A percentile compares a stretch with the other conserved stretches of the same genome.
These are phyloP conservation scores for Arthrobotrys sinensis DNA, from an alignment of 2,329 filamentous ascomycete species.

Conservation along the genomic window DNA sequence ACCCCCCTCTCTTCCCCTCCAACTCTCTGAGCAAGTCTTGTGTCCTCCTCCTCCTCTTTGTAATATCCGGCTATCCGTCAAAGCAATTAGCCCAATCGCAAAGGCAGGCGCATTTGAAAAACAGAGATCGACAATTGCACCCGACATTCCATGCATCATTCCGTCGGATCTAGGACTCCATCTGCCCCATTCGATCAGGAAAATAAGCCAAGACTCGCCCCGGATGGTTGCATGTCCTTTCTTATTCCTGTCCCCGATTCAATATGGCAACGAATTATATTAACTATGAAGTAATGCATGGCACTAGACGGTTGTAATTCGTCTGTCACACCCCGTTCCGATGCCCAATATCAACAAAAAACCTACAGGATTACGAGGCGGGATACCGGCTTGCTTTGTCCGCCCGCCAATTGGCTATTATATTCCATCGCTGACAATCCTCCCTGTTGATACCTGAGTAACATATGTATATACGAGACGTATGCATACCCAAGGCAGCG, in stretches of 20 bases:
- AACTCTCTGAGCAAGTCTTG: background rate
- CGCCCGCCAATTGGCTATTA: conserved; percentile 23
- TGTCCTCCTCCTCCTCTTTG: conserved; percentile 6
- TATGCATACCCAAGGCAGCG: conserved; percentile 4
- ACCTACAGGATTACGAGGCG: background rate
- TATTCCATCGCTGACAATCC: background rate
- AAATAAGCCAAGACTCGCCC: conserved; percentile 48
- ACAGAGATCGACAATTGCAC: conserved; percentile 41
- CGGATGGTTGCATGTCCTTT: conserved; percentile 35
- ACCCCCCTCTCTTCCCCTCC: conserved; percentile 20
- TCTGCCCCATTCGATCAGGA: conserved; percentile 31
- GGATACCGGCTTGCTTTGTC: conserved; percentile 20
- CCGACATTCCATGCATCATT: conserved; percentile 59
- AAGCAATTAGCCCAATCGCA: conserved; percentile 15
- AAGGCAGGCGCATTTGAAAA: conserved; percentile 12
- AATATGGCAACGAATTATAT: conserved; percentile 1
- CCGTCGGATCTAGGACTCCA: conserved; percentile 50
- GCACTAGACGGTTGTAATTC: background rate
- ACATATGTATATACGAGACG: conserved; percentile 19
- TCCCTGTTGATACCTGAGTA: conserved; percentile 28
- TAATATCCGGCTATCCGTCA: conserved; percentile 35
- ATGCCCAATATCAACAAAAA: conserved; percentile 1
- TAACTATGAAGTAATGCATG: conserved; percentile 20
- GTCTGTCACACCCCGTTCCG: conserved; percentile 9
- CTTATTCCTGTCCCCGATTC: conserved; percentile 13